These are phyloP conservation scores for Colletotrichum sp. DNA, from an alignment of 2,329 filamentous ascomycete genomes.

Conservation along the genomic window DNA sequence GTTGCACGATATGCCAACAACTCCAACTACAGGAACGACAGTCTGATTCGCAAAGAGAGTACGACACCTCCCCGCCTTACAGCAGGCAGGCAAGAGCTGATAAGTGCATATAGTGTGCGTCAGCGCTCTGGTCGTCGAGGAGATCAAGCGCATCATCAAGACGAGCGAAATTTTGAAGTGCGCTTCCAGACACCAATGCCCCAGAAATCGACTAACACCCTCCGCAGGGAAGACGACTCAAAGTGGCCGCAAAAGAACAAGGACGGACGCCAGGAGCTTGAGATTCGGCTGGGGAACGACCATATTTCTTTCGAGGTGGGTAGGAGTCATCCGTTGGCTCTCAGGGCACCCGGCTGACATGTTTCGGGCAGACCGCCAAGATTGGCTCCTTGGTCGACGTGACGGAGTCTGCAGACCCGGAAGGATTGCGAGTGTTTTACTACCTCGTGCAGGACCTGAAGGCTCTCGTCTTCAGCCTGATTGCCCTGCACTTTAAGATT, in stretches of 20 bases:
- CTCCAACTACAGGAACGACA: constrained; percentile 99
- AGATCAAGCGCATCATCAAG: constrained; percentile 97
- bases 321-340: background rate
- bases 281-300: constrained; percentile 91
- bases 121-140: constrained; percentile 85
- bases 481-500: constrained; percentile 97
- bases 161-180: constrained; percentile 98
- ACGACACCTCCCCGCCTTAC: constrained; percentile 39
- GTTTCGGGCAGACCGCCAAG: constrained; percentile 80
- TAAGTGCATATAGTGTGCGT: constrained; percentile 77
- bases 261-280: constrained; percentile 94
- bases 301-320: constrained; percentile 96
- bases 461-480: constrained; percentile 94
- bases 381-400: constrained; percentile 97
- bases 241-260: constrained; percentile 99
- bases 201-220: background rate
- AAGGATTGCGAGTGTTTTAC: constrained; percentile 96
- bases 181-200: constrained; percentile 31
- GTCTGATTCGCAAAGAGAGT: constrained; percentile 99
- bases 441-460: constrained; percentile 98
- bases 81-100: background rate
- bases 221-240: constrained; percentile 85
- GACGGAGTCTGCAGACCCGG: constrained; percentile 92
- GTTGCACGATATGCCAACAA: constrained; percentile 98
- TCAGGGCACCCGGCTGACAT: constrained; percentile 17